Percentiles rank a stretch among this genome's conserved stretches.
phyloP scores from a whole-genome alignment of 2,329 filamentous ascomycete genomes.

The Madurella fahalii region DNA sequence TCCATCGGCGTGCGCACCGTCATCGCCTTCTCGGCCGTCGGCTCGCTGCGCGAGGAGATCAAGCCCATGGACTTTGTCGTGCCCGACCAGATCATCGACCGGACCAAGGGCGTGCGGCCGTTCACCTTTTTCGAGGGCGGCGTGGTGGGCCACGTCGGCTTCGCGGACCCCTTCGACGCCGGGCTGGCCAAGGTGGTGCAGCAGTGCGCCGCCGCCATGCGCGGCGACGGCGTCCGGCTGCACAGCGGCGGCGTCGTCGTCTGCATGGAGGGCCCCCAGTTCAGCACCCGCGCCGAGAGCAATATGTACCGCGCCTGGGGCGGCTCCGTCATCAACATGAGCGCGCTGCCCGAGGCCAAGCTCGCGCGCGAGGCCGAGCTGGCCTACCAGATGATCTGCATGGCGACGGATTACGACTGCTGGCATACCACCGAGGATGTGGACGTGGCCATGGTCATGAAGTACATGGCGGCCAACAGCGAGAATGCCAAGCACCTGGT shows the following conservation, averaged over 20 bases:
- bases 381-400: constrained; percentile 97
- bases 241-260: constrained; percentile 82
- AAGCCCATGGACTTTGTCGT: constrained; percentile 95
- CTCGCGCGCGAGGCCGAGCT: constrained; percentile 94
- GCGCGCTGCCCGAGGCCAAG: constrained; percentile 89
- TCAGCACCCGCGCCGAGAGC: constrained; percentile 92
- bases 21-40: constrained; percentile 93
- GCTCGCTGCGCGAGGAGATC: constrained; percentile 86
- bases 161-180: constrained; percentile 91
- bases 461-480: constrained; percentile 90
- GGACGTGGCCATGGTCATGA: constrained; percentile 95
- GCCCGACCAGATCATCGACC: constrained; percentile 94
- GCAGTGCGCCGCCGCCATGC: constrained; percentile 67
- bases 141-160: constrained; percentile 89
- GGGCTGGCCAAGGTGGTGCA: constrained; percentile 72
- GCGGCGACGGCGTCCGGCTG: constrained; percentile 78
- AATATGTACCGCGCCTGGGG: constrained; percentile 94
- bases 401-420: constrained; percentile 99
- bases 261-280: constrained; percentile 99
- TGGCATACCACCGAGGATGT: constrained; percentile 84
- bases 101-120: constrained; percentile 88
- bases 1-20: constrained; percentile 84
- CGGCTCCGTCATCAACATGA: constrained; percentile 98
- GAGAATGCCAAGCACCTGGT: constrained; percentile 83
- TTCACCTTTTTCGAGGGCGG: constrained; percentile 96